Evolutionary conservation across 805 yeast species (phyloP).

Genomic region (Wickerhamiella kurtzmanii): DNA sequence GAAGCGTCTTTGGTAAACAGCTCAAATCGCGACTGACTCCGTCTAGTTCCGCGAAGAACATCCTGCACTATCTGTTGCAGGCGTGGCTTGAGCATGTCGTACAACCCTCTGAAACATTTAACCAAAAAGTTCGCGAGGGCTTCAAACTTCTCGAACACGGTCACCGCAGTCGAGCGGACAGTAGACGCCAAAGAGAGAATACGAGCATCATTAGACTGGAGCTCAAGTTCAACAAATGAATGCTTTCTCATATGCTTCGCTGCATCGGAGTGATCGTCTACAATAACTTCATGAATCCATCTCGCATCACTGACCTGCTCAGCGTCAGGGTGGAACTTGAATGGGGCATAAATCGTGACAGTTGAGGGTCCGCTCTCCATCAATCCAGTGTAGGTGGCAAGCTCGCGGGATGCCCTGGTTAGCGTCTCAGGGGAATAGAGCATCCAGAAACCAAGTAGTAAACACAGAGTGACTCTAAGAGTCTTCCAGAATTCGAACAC

Average conservation of each 20-base stretch:
- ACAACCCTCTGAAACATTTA: not conserved
- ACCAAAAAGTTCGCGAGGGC: not conserved
- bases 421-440: not conserved
- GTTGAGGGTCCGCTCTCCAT: not conserved
- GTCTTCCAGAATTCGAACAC: no score
- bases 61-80: not conserved
- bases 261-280: not conserved
- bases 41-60: not conserved
- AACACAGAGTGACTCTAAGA: no score
- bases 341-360: not conserved
- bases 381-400: not conserved
- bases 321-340: not conserved
- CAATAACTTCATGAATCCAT: not conserved
- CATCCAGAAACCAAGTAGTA: not conserved
- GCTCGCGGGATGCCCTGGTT: not conserved
- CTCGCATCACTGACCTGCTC: not conserved
- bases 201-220: not conserved
- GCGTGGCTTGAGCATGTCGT: not conserved
- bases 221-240: not conserved
- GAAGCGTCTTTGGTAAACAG: no score
- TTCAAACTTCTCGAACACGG: not conserved
- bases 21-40: not conserved
- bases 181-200: not conserved
- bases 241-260: not conserved
- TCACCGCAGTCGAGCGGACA: not conserved